Conservation (phyloP, 345 rosid genomes). For the Eucalyptus sp. region DNA sequence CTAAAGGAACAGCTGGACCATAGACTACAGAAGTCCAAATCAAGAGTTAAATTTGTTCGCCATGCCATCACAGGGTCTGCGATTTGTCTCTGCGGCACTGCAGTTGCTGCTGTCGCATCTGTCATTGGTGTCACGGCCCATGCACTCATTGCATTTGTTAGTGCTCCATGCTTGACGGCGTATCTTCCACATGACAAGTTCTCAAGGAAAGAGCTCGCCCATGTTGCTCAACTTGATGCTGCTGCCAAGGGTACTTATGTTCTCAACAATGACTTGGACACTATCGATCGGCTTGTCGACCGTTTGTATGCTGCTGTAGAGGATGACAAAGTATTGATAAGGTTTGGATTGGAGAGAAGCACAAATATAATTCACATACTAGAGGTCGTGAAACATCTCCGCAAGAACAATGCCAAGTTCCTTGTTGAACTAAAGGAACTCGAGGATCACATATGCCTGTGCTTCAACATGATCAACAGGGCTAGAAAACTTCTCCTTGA, state of each 20-base stretch:
- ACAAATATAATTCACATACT: conserved; percentile 27
- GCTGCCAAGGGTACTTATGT: conserved; percentile 36
- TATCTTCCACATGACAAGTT: conserved; percentile 21
- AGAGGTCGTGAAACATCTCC: conserved; percentile 42
- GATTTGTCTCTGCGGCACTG: conserved; percentile 45
- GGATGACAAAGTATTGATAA: no score
- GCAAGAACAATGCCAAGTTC: conserved; percentile 25
- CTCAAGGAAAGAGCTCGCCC: conserved; percentile 42
- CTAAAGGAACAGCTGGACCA: conserved; percentile 44
- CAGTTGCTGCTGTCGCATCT: conserved; percentile 17
- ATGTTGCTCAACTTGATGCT: conserved; percentile 55
- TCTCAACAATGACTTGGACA: no score
- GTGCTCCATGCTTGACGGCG: conserved; percentile 32
- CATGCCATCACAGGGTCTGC: conserved; percentile 34
- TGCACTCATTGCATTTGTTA: conserved; percentile 35
- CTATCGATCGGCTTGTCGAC: no score
- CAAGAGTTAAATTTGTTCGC: conserved; percentile 33
- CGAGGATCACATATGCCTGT: conserved; percentile 55
- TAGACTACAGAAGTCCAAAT: conserved; percentile 35
- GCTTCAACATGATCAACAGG: conserved; percentile 49
- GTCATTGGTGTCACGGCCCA: conserved; percentile 40
- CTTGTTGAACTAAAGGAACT: conserved; percentile 39
- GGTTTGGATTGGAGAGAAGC: neutral
- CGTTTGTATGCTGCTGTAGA: no score
- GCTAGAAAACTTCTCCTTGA: conserved; percentile 39